phyloP scores from a whole-genome alignment of 768 basidiomycete genomes.

The Suillus tomentosus region DNA sequence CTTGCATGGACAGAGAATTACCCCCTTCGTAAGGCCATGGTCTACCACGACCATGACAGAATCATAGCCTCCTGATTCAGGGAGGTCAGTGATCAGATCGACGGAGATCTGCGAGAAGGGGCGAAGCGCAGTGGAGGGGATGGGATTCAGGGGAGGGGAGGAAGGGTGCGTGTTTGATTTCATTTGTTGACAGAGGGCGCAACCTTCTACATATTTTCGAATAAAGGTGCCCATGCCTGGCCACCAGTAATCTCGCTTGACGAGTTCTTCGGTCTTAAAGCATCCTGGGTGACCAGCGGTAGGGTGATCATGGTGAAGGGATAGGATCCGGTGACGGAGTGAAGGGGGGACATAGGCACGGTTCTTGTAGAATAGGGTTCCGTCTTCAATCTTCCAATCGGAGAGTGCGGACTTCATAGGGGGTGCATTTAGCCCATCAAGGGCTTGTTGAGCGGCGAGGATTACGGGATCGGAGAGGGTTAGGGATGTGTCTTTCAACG shows the following conservation, averaged over 20 bases:
- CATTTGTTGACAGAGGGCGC: too few relatives aligned
- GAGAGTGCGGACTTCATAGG: neutral
- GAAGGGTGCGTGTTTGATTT: neutral
- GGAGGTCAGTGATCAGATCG: neutral
- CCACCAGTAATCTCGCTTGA: neutral
- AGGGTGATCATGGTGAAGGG: neutral
- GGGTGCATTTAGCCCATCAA: neutral
- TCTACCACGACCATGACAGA: slow-evolving; percentile 22
- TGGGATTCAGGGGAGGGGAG: neutral
- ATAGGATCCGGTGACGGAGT: too few relatives aligned
- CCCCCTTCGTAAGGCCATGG: too few relatives aligned
- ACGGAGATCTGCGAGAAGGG: neutral
- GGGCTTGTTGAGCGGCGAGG: neutral
- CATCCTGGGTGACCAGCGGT: too few relatives aligned
- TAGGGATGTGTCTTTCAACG: too few relatives aligned
- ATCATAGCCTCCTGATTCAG: slow-evolving; percentile 13
- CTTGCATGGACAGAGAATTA: slow-evolving; percentile 25
- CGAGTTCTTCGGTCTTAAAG: neutral
- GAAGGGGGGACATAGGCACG: too few relatives aligned
- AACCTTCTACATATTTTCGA: too few relatives aligned
- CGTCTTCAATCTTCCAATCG: neutral
- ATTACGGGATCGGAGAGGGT: neutral
- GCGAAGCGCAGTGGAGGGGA: neutral
- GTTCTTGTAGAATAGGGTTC: too few relatives aligned
- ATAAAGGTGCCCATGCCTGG: neutral